Conservation (phyloP, 2,329 filamentous ascomycete species). For the Raffaelea deltoideospora region DNA sequence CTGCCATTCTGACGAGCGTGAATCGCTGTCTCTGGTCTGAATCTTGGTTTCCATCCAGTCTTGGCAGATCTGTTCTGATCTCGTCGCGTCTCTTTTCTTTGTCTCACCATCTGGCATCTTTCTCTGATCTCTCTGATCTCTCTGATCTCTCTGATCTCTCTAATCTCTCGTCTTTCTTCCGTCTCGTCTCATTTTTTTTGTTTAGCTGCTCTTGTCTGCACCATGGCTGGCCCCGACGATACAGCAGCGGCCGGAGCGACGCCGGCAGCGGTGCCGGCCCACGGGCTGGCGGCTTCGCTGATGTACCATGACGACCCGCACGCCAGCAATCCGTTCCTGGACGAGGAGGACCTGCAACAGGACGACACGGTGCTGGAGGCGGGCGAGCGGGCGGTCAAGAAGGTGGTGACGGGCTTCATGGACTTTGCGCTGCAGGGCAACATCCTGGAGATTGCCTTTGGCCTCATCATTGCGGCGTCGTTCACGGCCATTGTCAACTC, state of each 20-base stretch:
- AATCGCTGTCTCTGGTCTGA: too few species aligned
- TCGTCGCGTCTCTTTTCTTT: neutral
- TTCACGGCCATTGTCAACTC: constrained; percentile 60
- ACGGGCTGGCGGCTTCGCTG: constrained; percentile 2
- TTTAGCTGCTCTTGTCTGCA: neutral
- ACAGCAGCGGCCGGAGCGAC: neutral
- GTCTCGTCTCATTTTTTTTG: neutral
- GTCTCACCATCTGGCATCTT: neutral
- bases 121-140: neutral
- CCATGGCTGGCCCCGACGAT: constrained; percentile 4
- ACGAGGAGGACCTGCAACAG: constrained; percentile 20
- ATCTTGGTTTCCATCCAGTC: neutral
- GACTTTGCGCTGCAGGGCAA: constrained; percentile 64
- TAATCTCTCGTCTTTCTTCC: neutral
- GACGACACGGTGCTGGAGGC: constrained; percentile 23
- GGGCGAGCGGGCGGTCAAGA: constrained; percentile 30
- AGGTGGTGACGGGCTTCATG: constrained; percentile 47
- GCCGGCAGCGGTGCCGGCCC: neutral
- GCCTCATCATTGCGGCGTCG: constrained; percentile 55
- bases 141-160: neutral
- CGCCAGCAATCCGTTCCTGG: constrained; percentile 16
- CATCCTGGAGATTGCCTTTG: constrained; percentile 61
- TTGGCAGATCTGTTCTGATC: neutral
- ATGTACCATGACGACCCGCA: constrained; percentile 12
- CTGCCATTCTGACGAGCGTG: too few species aligned